Base-by-base conservation (phyloP, 2,329 filamentous ascomycete species). In the Fusarium setosum region DNA sequence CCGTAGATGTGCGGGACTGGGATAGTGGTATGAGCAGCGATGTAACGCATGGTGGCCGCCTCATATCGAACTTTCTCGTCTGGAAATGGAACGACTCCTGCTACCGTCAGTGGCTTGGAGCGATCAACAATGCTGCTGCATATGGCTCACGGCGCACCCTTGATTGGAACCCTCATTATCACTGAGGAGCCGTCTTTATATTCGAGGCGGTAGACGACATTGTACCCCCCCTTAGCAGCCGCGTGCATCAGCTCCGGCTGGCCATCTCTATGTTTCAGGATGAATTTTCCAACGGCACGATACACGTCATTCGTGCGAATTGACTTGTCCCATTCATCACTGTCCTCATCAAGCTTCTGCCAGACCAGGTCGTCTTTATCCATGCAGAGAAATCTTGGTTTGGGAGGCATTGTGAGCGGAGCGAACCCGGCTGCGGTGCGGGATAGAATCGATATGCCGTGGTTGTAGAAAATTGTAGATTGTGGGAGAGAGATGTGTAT, bases 21-120 rank as follows among this genome's bases (percentile, higher is more conserved):
- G 20, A 80, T 78, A 2, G 72, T 73, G 5, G 76, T 80, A 5
- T 77, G 59, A 0, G 56, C 67, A 1, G 70, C 69, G 21, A 80
- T 32, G 59, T 74, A 75, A 17, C 69, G 70, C 71, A 79, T 77
- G n/a, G 72, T 74, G 2, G 74, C 75, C 12, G 73, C 76, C 63
- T 81, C 77, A 52, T 75, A 73, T 4, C 62, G 55, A 15, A 73
- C 54, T 61, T 79, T 80, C 58, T 80, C 77, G 6, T 80, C 76
- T 0, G 73, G 73, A 55, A 76, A 79, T 48, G 44, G 42, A 8
- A 72, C 61, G 11, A 63, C 13, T 26, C 62, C 72, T 68, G 41
- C 15, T 31, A 10, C 4, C 11, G 34, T 53, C 29, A 32, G 40
- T 31, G 47, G 21, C 26, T 20, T 18, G 17, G n/a, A n/a, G n/a